A percentile compares a stretch with the other conserved stretches of the same genome.
Conservation (phyloP, 2,329 filamentous ascomycete species). For the Trichoderma asperellum region DNA sequence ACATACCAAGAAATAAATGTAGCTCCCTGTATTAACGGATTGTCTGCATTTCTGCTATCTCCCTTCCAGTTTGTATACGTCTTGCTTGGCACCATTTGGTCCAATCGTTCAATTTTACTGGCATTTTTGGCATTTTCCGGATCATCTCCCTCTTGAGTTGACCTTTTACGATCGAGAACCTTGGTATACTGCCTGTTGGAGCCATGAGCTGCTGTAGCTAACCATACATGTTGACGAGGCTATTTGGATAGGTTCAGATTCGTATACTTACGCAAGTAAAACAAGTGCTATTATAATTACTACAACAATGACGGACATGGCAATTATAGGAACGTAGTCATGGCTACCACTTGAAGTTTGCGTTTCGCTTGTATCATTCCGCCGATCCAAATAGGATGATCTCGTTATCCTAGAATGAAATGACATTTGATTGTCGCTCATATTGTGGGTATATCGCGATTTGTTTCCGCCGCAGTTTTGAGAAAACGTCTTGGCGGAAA, state of each 20-base stretch:
- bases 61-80: conserved; percentile 20
- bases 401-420: conserved; percentile 7
- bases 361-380: background rate
- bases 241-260: no score
- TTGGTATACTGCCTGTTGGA: background rate
- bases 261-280: conserved; percentile 9
- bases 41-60: background rate
- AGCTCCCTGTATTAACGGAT: background rate
- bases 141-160: background rate
- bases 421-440: background rate
- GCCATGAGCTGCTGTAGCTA: background rate
- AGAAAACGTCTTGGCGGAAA: background rate
- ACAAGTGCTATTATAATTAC: background rate
- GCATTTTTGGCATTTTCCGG: conserved; percentile 14
- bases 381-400: background rate
- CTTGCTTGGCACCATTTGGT: conserved; percentile 4
- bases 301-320: background rate
- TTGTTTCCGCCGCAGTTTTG: background rate
- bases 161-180: background rate
- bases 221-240: no score
- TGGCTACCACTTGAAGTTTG: background rate
- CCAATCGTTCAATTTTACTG: conserved; percentile 5
- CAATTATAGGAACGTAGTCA: conserved; percentile 8
- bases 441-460: background rate
- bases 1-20: conserved; percentile 8